Conservation (phyloP, 257 asterid species). For the Solanum pennellii region DNA sequence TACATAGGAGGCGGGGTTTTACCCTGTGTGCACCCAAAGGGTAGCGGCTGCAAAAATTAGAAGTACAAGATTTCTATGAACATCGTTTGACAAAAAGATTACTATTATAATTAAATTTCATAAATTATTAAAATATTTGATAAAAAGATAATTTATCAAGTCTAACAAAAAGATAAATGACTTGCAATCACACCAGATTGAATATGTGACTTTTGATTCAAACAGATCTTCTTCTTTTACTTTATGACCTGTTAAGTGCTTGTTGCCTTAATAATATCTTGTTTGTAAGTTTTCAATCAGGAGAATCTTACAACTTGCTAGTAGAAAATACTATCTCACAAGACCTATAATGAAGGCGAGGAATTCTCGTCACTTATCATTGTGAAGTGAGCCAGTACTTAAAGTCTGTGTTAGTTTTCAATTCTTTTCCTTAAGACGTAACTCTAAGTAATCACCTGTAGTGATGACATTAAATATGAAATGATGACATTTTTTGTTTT, state of each 20-base stretch:
- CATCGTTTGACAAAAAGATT: too few species aligned
- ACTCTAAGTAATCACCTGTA: not conserved
- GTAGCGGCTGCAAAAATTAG: too few species aligned
- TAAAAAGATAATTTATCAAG: too few species aligned
- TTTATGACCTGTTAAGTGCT: not conserved
- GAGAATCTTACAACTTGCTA: not conserved
- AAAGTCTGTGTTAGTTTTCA: not conserved
- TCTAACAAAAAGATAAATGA: too few species aligned
- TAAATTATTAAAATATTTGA: too few species aligned
- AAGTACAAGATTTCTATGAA: too few species aligned
- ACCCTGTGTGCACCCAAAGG: too few species aligned
- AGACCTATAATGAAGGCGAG: not conserved
- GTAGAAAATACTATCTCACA: not conserved
- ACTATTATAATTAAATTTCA: too few species aligned
- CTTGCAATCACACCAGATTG: not conserved
- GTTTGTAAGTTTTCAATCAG: not conserved
- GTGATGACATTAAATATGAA: not conserved
- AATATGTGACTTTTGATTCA: not conserved
- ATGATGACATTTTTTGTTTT: not conserved
- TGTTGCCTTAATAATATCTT: not conserved
- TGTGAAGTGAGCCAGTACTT: not conserved
- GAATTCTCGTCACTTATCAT: not conserved
- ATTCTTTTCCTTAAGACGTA: not conserved
- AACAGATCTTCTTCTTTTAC: not conserved
- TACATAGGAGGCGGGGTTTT: too few species aligned